A percentile compares a stretch with the other conserved stretches of the same genome.
Evolutionary conservation across 495 filamentous ascomycete species (phyloP).

Genomic region (Aspergillus olivimuriae): DNA sequence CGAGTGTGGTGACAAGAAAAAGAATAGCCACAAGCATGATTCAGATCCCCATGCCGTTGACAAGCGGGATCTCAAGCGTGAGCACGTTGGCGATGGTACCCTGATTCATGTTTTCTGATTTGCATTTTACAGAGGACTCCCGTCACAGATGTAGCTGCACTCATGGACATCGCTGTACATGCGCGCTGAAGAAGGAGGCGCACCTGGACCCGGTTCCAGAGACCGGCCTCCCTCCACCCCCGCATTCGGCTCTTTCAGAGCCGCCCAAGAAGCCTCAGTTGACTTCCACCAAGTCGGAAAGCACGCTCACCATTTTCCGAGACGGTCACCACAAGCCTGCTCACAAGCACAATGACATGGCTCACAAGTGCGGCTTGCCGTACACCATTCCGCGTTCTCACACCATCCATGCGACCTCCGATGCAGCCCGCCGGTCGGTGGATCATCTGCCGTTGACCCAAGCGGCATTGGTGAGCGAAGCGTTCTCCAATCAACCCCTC

Average conservation of each 20-base stretch:
- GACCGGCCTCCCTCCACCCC: constrained; percentile 42
- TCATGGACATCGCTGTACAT: constrained; percentile 88
- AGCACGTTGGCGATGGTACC: constrained; percentile 39
- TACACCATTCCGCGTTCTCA: constrained; percentile 74
- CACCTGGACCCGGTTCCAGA: constrained; percentile 67
- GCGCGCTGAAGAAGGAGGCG: constrained; percentile 85
- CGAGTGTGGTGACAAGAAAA: constrained; percentile 89
- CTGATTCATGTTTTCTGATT: constrained; percentile 31
- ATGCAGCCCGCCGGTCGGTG: constrained; percentile 58
- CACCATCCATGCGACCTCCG: constrained; percentile 56
- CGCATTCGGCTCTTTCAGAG: constrained; percentile 43
- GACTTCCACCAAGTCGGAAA: constrained; percentile 78
- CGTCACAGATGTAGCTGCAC: constrained; percentile 73
- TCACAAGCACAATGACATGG: constrained; percentile 80
- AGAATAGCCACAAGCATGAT: constrained; percentile 54
- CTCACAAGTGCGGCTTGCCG: constrained; percentile 73
- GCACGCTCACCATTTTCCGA: constrained; percentile 73
- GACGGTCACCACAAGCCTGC: constrained; percentile 93
- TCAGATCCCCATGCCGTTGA: constrained; percentile 54
- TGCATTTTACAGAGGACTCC: constrained; percentile 49
- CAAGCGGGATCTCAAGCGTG: constrained; percentile 54
- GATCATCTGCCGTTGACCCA: constrained; percentile 56
- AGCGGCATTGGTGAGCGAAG: constrained; percentile 34
- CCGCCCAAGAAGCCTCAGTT: constrained; percentile 60
- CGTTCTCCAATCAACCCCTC: constrained; percentile 27